A percentile compares a stretch with the other conserved stretches of the same genome.
Conservation (phyloP, 768 basidiomycete species). For the Peribolospora baueri region DNA sequence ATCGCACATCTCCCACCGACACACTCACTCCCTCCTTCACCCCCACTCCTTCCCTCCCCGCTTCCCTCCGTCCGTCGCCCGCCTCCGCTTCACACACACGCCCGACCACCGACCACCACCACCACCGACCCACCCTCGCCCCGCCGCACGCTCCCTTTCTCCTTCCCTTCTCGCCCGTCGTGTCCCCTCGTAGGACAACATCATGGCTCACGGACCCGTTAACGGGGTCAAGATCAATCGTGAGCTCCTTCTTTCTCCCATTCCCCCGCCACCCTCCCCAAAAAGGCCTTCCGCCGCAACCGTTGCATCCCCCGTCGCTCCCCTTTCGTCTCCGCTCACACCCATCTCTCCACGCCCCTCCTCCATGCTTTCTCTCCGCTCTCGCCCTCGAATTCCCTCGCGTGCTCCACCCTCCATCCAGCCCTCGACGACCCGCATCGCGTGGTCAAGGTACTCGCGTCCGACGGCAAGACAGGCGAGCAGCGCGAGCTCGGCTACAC, state of each 20-base stretch:
- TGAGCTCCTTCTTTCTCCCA: constrained; percentile 22
- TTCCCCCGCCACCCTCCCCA: no score
- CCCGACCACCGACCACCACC: no score
- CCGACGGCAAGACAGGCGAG: constrained; percentile 78
- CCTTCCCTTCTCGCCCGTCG: no score
- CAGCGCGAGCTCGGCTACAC: constrained; percentile 76
- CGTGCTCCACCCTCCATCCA: constrained; percentile 4
- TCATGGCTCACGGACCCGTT: constrained; percentile 34
- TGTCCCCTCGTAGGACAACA: neutral
- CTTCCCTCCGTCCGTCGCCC: neutral
- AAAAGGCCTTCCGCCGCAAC: no score
- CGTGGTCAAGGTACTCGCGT: constrained; percentile 82
- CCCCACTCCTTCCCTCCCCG: neutral
- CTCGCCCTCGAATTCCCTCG: constrained; percentile 7
- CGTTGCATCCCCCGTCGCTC: no score
- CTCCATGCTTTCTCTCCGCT: constrained; percentile 5
- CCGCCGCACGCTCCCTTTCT: no score
- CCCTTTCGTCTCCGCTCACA: constrained; percentile 6
- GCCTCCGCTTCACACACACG: neutral
- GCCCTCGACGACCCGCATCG: constrained; percentile 72
- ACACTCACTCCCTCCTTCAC: neutral
- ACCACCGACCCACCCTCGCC: no score
- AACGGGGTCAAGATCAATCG: constrained; percentile 70
- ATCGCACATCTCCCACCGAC: neutral
- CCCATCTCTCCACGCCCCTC: neutral